A percentile compares a stretch with the other conserved stretches of the same genome.
Conservation (phyloP, 768 basidiomycete species). For the Dentipellis sp. region DNA sequence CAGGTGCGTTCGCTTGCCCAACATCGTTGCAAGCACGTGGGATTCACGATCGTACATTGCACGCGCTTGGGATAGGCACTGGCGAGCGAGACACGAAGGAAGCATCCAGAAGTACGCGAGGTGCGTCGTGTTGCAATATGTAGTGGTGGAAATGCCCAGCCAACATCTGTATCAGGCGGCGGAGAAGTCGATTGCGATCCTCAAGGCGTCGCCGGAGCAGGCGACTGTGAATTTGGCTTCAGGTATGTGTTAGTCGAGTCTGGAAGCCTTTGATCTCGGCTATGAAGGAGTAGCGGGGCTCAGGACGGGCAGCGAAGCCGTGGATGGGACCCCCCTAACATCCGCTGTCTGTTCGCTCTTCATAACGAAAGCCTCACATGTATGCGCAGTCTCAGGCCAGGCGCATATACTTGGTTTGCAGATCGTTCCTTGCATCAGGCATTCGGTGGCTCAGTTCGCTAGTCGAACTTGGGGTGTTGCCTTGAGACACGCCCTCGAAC, state of each 20-base stretch:
- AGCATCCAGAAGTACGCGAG: constrained; percentile 91
- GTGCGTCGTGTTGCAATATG: constrained; percentile 30
- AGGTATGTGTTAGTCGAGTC: constrained; percentile 30
- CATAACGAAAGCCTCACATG: too few relatives aligned
- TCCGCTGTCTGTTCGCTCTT: not conserved
- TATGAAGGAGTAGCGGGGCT: too few relatives aligned
- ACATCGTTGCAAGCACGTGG: not conserved
- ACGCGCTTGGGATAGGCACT: constrained; percentile 46
- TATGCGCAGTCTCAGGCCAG: too few relatives aligned
- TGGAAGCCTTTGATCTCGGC: too few relatives aligned
- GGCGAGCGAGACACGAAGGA: constrained; percentile 80
- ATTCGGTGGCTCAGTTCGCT: not conserved
- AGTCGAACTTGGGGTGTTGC: too few relatives aligned
- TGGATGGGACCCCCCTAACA: not conserved
- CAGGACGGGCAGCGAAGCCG: not conserved
- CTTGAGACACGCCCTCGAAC: not conserved
- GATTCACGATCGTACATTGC: constrained; percentile 1
- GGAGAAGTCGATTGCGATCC: constrained; percentile 76
- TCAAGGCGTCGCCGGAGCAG: constrained; percentile 76
- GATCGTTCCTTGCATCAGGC: not conserved
- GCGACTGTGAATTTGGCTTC: constrained; percentile 63
- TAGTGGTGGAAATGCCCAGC: not conserved
- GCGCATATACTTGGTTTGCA: not conserved
- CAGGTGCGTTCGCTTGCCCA: constrained; percentile 33
- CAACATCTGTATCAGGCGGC: constrained; percentile 46